Percentiles rank a stretch among this genome's conserved stretches.
Conservation (phyloP, 176 grass and related monocot genomes). For the Areca catechu region DNA sequence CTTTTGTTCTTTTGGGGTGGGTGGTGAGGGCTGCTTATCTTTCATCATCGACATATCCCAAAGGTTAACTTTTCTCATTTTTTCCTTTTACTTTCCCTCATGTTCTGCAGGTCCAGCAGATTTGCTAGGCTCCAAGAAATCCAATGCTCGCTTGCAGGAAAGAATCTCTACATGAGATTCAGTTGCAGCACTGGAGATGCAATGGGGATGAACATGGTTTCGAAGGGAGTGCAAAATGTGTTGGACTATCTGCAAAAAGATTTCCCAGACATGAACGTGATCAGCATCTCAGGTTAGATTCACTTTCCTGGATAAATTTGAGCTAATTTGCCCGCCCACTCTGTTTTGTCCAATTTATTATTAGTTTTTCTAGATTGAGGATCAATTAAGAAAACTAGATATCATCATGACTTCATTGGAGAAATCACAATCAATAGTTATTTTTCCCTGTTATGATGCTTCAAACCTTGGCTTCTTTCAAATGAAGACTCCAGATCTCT, state of each 20-base stretch:
- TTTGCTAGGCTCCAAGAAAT: slow-evolving; percentile 61
- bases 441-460: too few species aligned
- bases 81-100: too few species aligned
- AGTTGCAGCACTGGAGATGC: slow-evolving; percentile 72
- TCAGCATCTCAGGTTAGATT: slow-evolving; percentile 68
- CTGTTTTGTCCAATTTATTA: not conserved
- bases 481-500: too few species aligned
- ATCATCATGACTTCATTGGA: too few species aligned
- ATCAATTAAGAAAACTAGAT: too few species aligned
- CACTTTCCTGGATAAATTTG: not conserved
- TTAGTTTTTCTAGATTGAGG: too few species aligned
- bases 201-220: slow-evolving; percentile 94
- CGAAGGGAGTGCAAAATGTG: slow-evolving; percentile 75
- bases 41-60: too few species aligned
- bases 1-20: too few species aligned
- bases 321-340: not conserved
- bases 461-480: too few species aligned
- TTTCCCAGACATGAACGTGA: slow-evolving; percentile 65
- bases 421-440: too few species aligned
- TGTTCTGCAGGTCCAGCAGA: slow-evolving; percentile 59
- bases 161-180: slow-evolving; percentile 75
- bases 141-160: slow-evolving; percentile 58
- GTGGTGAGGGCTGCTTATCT: too few species aligned
- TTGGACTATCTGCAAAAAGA: slow-evolving; percentile 49
- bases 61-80: too few species aligned